phyloP scores from a whole-genome alignment of 2,329 filamentous ascomycete species.

The Scedosporium minutisporum region DNA sequence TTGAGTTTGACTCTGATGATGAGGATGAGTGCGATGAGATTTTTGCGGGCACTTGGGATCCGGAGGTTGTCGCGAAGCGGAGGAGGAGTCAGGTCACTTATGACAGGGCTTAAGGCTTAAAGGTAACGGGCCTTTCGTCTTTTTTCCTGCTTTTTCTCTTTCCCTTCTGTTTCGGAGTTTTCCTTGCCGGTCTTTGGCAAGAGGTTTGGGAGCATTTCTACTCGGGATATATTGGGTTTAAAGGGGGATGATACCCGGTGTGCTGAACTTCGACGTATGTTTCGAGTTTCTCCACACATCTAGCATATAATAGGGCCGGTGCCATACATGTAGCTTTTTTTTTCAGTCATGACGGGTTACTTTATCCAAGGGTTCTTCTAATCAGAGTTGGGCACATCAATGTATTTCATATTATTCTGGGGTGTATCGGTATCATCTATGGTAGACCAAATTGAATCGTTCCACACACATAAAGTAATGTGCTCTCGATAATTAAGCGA shows the following conservation, averaged over 20 bases:
- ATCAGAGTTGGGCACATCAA: no score
- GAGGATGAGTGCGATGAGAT: constrained; percentile 60
- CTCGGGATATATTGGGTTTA: not conserved
- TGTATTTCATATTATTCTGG: no score
- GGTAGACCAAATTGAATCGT: no score
- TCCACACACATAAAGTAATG: no score
- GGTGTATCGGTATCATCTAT: no score
- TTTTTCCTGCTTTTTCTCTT: not conserved
- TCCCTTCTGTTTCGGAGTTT: not conserved
- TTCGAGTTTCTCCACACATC: not conserved
- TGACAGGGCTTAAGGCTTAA: not conserved
- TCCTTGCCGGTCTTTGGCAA: not conserved
- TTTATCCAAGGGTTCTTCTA: no score
- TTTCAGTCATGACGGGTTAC: not conserved
- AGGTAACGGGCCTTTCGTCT: not conserved
- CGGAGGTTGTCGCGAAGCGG: constrained; percentile 32
- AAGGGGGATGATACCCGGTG: not conserved
- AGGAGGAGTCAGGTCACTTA: not conserved
- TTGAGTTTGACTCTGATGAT: constrained; percentile 53
- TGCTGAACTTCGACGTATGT: not conserved
- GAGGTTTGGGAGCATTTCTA: not conserved
- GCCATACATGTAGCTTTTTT: constrained; percentile 5
- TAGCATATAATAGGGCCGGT: not conserved
- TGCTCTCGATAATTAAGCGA: no score
- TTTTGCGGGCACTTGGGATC: constrained; percentile 53